These are phyloP conservation scores for Alternaria tenuissima DNA, from an alignment of 2,329 filamentous ascomycete species.

Conservation along the genomic window DNA sequence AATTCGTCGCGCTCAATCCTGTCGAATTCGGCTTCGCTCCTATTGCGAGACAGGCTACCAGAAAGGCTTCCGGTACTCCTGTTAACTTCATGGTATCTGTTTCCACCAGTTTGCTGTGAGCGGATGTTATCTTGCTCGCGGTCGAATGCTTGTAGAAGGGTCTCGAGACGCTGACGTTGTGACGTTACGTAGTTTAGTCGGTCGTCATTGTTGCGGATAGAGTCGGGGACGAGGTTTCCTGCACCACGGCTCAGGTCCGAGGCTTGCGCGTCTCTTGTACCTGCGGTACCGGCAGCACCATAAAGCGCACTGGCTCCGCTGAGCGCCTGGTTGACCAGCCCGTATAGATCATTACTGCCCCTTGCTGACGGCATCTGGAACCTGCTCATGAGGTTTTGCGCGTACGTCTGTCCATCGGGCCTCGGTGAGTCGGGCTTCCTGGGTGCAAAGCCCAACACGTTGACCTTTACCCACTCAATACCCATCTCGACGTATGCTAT, in stretches of 20 bases:
- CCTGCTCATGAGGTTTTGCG: slow-evolving; percentile 80
- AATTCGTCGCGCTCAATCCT: slow-evolving; percentile 77
- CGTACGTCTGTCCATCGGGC: slow-evolving; percentile 67
- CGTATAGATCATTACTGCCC: slow-evolving; percentile 76
- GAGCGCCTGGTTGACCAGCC: slow-evolving; percentile 77
- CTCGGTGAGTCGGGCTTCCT: slow-evolving; percentile 52
- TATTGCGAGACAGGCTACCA: slow-evolving; percentile 75
- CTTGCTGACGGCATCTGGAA: slow-evolving; percentile 82
- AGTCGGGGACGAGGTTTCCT: slow-evolving; percentile 71
- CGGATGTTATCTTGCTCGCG: slow-evolving; percentile 73
- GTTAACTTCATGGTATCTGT: slow-evolving; percentile 54
- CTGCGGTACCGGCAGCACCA: slow-evolving; percentile 32
- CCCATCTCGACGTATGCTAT: slow-evolving; percentile 63
- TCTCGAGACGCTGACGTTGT: slow-evolving; percentile 79
- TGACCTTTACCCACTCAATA: slow-evolving; percentile 70
- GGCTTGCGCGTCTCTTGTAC: slow-evolving; percentile 53
- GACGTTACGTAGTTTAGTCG: slow-evolving; percentile 76
- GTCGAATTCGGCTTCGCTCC: slow-evolving; percentile 88
- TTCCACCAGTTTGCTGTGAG: slow-evolving; percentile 52
- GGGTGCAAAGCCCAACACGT: slow-evolving; percentile 79
- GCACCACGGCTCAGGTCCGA: slow-evolving; percentile 65
- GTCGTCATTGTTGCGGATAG: slow-evolving; percentile 71
- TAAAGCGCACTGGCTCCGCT: slow-evolving; percentile 65
- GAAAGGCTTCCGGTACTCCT: slow-evolving; percentile 20
- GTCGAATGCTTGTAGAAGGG: slow-evolving; percentile 79